Conservation (phyloP, 495 filamentous ascomycete genomes). For the Hyphodiscus hymeniophilus region DNA sequence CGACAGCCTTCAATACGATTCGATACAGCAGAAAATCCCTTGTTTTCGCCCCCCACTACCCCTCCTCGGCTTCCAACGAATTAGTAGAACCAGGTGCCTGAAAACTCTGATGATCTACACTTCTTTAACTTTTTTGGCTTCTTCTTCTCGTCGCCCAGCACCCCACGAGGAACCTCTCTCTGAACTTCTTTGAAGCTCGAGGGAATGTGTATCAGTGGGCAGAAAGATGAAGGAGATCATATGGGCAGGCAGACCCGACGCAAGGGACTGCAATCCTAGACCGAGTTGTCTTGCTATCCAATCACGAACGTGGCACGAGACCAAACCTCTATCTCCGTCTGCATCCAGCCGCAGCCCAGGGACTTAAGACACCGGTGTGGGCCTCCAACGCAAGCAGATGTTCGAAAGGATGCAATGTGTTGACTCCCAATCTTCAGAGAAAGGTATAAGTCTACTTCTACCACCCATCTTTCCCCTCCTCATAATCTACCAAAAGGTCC, state of each 20-base stretch:
- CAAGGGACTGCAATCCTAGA: too few relatives aligned
- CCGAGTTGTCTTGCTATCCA: too few relatives aligned
- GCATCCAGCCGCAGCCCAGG: too few relatives aligned
- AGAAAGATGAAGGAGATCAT: neutral
- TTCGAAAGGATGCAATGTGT: too few relatives aligned
- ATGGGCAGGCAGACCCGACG: too few relatives aligned
- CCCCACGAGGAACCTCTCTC: too few relatives aligned
- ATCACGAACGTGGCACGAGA: neutral
- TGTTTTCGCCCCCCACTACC: neutral
- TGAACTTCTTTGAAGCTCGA: too few relatives aligned
- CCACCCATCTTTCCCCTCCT: slow-evolving; percentile 1
- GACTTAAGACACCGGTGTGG: too few relatives aligned
- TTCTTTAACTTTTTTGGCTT: neutral
- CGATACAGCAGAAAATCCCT: neutral
- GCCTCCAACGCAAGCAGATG: too few relatives aligned
- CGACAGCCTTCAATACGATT: neutral
- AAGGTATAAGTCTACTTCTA: neutral
- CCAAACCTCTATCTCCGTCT: too few relatives aligned
- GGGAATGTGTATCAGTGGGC: neutral
- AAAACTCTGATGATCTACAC: slow-evolving; percentile 16
- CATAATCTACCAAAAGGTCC: slow-evolving; percentile 56
- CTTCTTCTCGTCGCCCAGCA: neutral
- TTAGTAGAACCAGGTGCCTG: slow-evolving; percentile 16
- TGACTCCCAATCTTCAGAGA: too few relatives aligned
- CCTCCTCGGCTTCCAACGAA: slow-evolving; percentile 20